Base-by-base conservation (phyloP, 176 grass and related monocot species). In the sorghum (Sorghum bicolor) region DNA sequence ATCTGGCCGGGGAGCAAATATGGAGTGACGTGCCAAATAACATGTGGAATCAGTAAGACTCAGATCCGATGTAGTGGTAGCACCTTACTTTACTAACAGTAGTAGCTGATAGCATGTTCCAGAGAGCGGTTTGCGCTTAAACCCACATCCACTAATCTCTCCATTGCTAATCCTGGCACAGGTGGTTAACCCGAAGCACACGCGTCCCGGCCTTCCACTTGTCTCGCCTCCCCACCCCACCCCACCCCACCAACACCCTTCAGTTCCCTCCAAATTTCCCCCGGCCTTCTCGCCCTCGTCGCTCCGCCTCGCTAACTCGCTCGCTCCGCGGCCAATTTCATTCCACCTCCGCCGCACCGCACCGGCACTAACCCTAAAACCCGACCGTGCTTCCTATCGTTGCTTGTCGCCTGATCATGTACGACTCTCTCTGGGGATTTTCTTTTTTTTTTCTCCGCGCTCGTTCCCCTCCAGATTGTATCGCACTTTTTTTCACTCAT, bases 101-200 rank as follows among this genome's bases (percentile, higher is more conserved):
- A 66, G 64, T 37, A 37, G 63, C 70, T 55, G 70, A 44, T 20
- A 60, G 62, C 36, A 36, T 47, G 25, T 33, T 30, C 2, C 34
- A 34, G 41, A 34, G 41, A 41, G 77, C 62, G 68, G 41, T 79
- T 63, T 15, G 29, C 66, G 75, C 40, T 57, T 87, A 81, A 81
- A 87, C 44, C 72, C 68, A 47, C 86, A 33, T 33, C 86, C 80
- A 38, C 40, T 83, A 83, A 78, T 88, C 60, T 64, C 38, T n/a
- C 38, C n/a, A 24, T 82, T 82, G 65, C 80, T 88, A 88, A 88
- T 88, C 52, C 65, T 83, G 86, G 86, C 41, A n/a, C 67, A 16
- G 38, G 80, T 19, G 70, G 72, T 82, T 81, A 87, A 70, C 28
- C 17, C 65, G 40, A 40, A 64, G 57, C 57, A 82, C 79, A 88